Percentiles rank a stretch among this genome's conserved stretches.
phyloP scores from a whole-genome alignment of 441 rosid genomes.

The Flueggea neowawraea region DNA sequence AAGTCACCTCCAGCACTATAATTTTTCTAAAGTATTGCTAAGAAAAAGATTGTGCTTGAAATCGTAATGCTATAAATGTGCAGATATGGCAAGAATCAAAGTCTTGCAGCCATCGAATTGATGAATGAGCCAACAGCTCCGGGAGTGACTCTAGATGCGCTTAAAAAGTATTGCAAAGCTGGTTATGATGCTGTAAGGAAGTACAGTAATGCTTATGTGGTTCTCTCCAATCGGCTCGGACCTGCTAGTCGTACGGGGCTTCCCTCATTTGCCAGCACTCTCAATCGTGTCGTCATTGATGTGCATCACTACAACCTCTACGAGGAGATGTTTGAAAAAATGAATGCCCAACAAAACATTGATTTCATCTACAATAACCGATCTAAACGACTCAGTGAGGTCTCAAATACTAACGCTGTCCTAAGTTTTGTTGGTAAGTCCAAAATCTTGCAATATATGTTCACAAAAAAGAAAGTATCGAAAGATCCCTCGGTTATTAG shows the following conservation, averaged over 20 bases:
- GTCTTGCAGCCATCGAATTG: conserved; percentile 33
- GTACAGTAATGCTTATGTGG: conserved; percentile 32
- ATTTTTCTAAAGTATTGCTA: too few species aligned
- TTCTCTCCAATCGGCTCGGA: conserved; percentile 30
- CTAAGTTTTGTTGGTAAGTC: conserved; percentile 35
- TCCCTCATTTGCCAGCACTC: conserved; percentile 17
- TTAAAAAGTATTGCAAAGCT: conserved; percentile 25
- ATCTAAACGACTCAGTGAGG: conserved; percentile 2
- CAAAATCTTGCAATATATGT: background rate
- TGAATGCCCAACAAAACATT: conserved; percentile 27
- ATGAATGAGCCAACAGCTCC: conserved; percentile 40
- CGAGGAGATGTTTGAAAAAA: background rate
- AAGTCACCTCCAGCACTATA: too few species aligned
- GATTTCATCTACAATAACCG: conserved; percentile 25
- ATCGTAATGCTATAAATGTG: background rate
- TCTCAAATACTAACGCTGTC: conserved; percentile 23
- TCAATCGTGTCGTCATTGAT: conserved; percentile 26
- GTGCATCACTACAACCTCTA: conserved; percentile 43
- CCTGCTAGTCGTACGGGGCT: conserved; percentile 19
- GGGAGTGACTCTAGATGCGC: conserved; percentile 9
- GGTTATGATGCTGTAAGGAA: conserved; percentile 40
- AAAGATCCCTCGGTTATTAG: too few species aligned
- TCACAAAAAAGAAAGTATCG: too few species aligned
- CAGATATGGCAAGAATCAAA: conserved; percentile 22
- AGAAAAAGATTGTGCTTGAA: background rate